phyloP scores from a whole-genome alignment of 306 rosid species.

The Citrullus amarus region DNA sequence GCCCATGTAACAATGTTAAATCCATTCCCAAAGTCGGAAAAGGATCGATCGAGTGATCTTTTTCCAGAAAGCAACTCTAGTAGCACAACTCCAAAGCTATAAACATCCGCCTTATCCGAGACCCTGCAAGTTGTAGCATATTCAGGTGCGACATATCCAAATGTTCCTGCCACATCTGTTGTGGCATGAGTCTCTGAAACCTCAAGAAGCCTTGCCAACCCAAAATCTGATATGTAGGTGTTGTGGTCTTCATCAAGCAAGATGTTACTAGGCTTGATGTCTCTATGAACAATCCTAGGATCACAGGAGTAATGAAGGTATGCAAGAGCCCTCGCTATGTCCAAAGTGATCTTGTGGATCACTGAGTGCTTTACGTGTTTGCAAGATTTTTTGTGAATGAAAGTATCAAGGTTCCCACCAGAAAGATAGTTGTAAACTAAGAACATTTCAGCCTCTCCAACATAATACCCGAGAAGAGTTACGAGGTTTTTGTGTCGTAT shows the following conservation, averaged over 20 bases:
- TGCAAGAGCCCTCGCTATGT: constrained; percentile 51
- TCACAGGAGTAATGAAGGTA: constrained; percentile 58
- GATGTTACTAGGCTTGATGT: constrained; percentile 75
- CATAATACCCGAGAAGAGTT: constrained; percentile 60
- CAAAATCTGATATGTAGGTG: constrained; percentile 58
- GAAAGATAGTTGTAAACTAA: constrained; percentile 58
- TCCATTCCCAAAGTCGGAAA: constrained; percentile 51
- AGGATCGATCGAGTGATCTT: constrained; percentile 58
- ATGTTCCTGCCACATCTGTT: constrained; percentile 63
- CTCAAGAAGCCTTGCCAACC: constrained; percentile 57
- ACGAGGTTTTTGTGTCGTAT: constrained; percentile 60
- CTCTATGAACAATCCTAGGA: constrained; percentile 67
- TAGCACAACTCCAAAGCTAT: constrained; percentile 62
- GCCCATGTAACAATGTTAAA: constrained; percentile 72
- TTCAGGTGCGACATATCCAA: constrained; percentile 73
- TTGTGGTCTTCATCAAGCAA: constrained; percentile 47
- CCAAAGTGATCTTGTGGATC: constrained; percentile 46
- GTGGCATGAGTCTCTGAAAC: constrained; percentile 70
- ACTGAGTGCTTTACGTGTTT: constrained; percentile 36
- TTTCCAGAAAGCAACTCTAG: constrained; percentile 54
- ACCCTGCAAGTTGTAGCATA: constrained; percentile 65
- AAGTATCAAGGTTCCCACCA: constrained; percentile 60
- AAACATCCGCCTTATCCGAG: constrained; percentile 59
- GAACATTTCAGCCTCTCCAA: constrained; percentile 54
- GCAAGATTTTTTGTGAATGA: constrained; percentile 42